These are phyloP conservation scores for Setaria italica DNA, from an alignment of 202 grass and related monocot genomes.

Conservation along the genomic window DNA sequence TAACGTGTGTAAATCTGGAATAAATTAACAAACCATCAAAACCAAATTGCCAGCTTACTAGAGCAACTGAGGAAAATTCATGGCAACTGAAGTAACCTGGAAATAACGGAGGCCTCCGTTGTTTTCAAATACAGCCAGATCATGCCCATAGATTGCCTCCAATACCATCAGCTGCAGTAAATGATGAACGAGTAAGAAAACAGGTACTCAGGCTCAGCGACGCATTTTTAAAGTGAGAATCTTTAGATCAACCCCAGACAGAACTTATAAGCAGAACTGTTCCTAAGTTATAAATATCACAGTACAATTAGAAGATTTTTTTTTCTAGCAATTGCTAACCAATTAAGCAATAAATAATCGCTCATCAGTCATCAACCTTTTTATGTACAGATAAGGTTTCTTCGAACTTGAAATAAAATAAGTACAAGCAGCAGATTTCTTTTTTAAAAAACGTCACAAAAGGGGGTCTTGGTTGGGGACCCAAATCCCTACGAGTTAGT, in stretches of 20 bases:
- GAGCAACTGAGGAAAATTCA: background rate
- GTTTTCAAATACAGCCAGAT: constrained; percentile 45
- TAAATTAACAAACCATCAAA: constrained; percentile 10
- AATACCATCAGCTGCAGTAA: constrained; percentile 64
- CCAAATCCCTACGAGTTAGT: background rate
- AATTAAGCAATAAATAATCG: background rate
- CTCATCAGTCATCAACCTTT: background rate
- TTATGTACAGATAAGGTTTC: background rate
- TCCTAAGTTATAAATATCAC: background rate
- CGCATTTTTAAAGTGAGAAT: background rate
- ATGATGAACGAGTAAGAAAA: background rate
- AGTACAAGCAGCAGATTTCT: background rate
- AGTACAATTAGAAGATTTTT: background rate
- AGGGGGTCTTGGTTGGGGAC: background rate
- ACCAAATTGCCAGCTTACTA: background rate
- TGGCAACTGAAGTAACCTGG: constrained; percentile 53
- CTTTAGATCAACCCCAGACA: background rate
- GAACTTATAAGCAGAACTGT: background rate
- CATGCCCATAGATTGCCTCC: constrained; percentile 77
- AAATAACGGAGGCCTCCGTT: constrained; percentile 65
- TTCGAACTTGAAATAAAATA: background rate
- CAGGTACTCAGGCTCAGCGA: background rate
- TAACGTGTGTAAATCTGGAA: background rate
- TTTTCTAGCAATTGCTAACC: background rate
- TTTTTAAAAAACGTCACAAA: background rate